phyloP scores from a whole-genome alignment of 306 rosid genomes.

The Cucurbita pepo region DNA sequence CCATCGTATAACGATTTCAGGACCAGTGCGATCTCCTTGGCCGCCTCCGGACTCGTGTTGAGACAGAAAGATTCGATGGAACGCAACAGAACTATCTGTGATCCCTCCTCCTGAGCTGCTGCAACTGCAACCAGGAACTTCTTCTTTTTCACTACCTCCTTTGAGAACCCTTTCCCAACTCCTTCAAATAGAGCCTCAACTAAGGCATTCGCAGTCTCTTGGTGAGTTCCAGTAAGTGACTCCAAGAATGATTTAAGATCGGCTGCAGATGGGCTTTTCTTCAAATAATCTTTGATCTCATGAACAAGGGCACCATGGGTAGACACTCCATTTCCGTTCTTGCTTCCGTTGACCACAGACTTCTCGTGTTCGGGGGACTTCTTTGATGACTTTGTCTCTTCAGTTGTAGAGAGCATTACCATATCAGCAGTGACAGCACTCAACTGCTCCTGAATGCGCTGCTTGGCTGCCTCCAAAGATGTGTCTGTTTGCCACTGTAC shows the following conservation, averaged over 20 bases:
- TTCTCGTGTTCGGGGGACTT: conserved; percentile 22
- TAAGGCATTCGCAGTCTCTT: conserved; percentile 38
- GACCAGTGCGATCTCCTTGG: conserved; percentile 37
- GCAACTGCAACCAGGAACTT: conserved; percentile 27
- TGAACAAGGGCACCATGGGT: conserved; percentile 10
- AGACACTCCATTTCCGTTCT: conserved; percentile 15
- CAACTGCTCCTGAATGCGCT: conserved; percentile 64
- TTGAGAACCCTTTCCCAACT: conserved; percentile 41
- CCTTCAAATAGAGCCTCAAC: conserved; percentile 37
- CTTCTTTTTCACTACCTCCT: conserved; percentile 39
- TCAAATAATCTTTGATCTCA: conserved; percentile 30
- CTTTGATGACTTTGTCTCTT: conserved; percentile 30
- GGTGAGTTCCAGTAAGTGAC: conserved; percentile 31
- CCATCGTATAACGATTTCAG: conserved; percentile 33
- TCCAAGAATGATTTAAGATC: conserved; percentile 34
- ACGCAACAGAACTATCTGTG: conserved; percentile 24
- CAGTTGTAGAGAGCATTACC: conserved; percentile 54
- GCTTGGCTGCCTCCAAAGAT: conserved; percentile 49
- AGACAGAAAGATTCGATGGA: conserved; percentile 25
- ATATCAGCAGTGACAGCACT: conserved; percentile 61
- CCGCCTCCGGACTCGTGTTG: conserved; percentile 22
- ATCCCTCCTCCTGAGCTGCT: conserved; percentile 15
- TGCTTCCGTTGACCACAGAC: conserved; percentile 1
- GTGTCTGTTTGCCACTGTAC: conserved; percentile 73
- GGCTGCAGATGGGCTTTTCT: conserved; percentile 18